Conservation (phyloP, 75 land plant species). For the Azolla pinnata region DNA sequence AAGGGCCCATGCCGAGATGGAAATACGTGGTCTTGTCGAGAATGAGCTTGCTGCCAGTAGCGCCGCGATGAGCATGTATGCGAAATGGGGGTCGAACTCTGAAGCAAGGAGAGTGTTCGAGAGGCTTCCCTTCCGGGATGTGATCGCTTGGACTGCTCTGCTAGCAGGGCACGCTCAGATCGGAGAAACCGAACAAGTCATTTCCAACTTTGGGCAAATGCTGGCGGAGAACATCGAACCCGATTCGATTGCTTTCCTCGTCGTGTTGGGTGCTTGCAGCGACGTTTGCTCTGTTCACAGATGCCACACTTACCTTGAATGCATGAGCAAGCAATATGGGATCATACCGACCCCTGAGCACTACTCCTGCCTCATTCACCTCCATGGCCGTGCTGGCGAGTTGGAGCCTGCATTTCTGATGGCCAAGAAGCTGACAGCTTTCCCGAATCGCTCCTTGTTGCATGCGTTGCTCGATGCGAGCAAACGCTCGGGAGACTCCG, state of each 20-base stretch:
- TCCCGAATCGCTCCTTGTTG: neutral
- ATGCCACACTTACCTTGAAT: conserved; percentile 2
- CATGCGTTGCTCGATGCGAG: conserved; percentile 4
- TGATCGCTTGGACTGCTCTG: conserved; percentile 9
- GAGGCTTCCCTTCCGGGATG: neutral
- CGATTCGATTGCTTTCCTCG: conserved; percentile 3
- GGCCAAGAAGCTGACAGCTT: conserved; percentile 5
- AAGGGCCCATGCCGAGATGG: conserved; percentile 2
- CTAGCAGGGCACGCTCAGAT: conserved; percentile 2
- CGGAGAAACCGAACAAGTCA: neutral
- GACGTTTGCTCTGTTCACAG: conserved; percentile 3
- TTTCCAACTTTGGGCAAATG: conserved; percentile 5
- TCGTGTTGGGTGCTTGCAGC: conserved; percentile 6
- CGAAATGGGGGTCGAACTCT: conserved; percentile 12
- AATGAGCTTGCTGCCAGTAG: neutral
- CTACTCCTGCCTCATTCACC: conserved; percentile 10
- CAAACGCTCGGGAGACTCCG: neutral
- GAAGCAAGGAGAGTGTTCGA: conserved; percentile 4
- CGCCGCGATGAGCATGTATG: conserved; percentile 18
- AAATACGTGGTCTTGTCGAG: neutral
- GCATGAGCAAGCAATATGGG: conserved; percentile 1
- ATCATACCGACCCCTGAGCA: conserved; percentile 9
- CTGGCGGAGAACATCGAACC: neutral
- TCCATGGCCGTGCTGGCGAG: conserved; percentile 11
- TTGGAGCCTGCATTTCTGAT: conserved; percentile 4